A percentile compares a stretch with the other conserved stretches of the same genome.
Evolutionary conservation across 129 eudicot genomes (phyloP).

Genomic region (Deinandra increscens): DNA sequence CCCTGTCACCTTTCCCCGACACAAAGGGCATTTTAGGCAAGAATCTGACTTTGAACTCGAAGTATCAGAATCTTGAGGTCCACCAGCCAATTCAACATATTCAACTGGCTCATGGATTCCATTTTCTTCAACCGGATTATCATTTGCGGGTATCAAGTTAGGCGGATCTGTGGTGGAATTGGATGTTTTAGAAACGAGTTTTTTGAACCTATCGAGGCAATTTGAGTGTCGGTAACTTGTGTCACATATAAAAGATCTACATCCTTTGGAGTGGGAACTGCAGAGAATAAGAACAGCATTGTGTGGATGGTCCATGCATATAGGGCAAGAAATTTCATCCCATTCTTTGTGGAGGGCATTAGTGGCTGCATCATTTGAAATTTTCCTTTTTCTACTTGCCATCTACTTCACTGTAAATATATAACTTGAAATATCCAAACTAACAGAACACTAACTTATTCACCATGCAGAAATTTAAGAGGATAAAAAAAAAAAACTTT

Average conservation of each 20-base stretch:
- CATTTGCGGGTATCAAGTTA: conserved; percentile 14
- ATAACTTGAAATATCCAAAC: conserved; percentile 48
- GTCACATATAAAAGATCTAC: conserved; percentile 88
- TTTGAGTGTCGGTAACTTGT: conserved; percentile 94
- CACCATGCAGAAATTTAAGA: conserved; percentile 11
- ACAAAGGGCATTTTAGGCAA: conserved; percentile 72
- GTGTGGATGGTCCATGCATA: conserved; percentile 99
- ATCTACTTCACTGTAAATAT: conserved; percentile 62
- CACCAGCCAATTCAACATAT: conserved; percentile 36
- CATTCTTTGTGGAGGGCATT: conserved; percentile 72
- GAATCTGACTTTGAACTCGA: conserved; percentile 25
- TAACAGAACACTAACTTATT: conserved; percentile 32
- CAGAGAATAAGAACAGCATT: conserved; percentile 90
- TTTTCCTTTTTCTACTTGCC: conserved; percentile 87
- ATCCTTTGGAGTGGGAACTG: conserved; percentile 80
- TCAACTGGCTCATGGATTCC: conserved; percentile 20
- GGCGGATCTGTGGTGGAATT: conserved; percentile 29
- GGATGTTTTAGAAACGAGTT: conserved; percentile 47
- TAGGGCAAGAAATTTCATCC: conserved; percentile 89
- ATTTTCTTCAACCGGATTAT: conserved; percentile 26
- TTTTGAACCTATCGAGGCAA: conserved; percentile 79
- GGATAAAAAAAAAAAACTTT: conserved; percentile 12
- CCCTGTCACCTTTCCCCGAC: conserved; percentile 75
- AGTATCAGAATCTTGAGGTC: conserved; percentile 18
- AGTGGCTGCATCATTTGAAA: conserved; percentile 56